Evolutionary conservation across 306 rosid species (phyloP), one percentile per base, ranked within the genome.

Genomic region (Mimosa pudica): DNA sequence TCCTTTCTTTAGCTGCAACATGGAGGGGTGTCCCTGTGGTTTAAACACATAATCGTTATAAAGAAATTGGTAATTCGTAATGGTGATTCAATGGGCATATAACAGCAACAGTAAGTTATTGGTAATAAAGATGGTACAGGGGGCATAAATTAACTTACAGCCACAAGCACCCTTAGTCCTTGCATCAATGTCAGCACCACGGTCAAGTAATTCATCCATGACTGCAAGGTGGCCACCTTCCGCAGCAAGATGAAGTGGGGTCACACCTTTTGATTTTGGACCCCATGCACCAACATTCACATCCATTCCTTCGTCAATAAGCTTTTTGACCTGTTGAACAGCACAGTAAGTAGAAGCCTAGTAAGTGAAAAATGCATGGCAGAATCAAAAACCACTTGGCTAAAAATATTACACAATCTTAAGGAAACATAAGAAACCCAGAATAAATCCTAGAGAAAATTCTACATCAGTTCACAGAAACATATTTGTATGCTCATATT

Each of bases 191-290:
- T 95, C 80, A 42, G 98, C 98, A 63, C 98, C 98, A 57, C 92
- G 98, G 79, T 95, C 98, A 76, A 95, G 98, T 77, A 95, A 82
- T 85, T 84, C 98, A 81, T 95, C 98, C 98, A 95, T 95, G 68
- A 95, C 89, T 48, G 82, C 87, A 24, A 95, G 85, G 83, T 95
- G 98, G 47, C 98, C 98, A 71, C 98, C 98, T 89, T 93, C 97
- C 2, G 98, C 98, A 61, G 98, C 98, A 63, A 95, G 98, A 86
- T 93, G 98, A 70, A 95, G 96, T 70, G 98, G 96, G 84, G 98
- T 95, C 81, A 90, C 83, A 54, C 98, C 98, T 86, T 93, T 84
- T 2, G 91, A 90, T 88, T 95, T 95, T 77, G 91, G 98, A 86
- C 98, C 98, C 91, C 96, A 91, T 33, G 98, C 92, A 58, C 70